These are phyloP conservation scores for Cajanus cajan DNA, from an alignment of 306 rosid genomes.

Conservation along the genomic window DNA sequence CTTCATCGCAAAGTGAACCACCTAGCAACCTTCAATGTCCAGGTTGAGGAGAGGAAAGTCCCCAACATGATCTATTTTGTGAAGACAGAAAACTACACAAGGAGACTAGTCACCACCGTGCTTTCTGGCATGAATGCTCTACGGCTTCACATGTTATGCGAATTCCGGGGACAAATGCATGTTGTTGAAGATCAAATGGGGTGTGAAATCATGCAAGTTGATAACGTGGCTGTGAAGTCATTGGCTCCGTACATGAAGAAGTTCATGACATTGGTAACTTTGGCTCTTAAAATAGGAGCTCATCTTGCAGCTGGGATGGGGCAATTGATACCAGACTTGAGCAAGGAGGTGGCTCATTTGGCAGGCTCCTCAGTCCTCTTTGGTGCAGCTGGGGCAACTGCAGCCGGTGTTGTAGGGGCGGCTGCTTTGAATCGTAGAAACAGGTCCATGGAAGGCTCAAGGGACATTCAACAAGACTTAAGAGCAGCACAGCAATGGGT, in stretches of 20 bases:
- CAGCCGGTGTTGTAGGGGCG: slow-evolving; percentile 64
- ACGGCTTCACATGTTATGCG: slow-evolving; percentile 88
- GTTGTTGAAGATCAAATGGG: slow-evolving; percentile 93
- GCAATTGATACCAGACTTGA: slow-evolving; percentile 88
- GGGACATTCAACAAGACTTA: slow-evolving; percentile 73
- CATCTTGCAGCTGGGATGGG: slow-evolving; percentile 94
- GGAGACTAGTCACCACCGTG: slow-evolving; percentile 74
- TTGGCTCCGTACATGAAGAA: slow-evolving; percentile 89
- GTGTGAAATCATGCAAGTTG: slow-evolving; percentile 90
- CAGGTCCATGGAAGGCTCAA: slow-evolving; percentile 49
- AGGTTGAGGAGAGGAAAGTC: slow-evolving; percentile 90
- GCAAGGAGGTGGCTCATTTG: slow-evolving; percentile 86
- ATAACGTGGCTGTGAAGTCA: slow-evolving; percentile 65
- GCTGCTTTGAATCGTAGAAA: slow-evolving; percentile 59
- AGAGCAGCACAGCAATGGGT: slow-evolving; percentile 92
- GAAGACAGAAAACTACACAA: slow-evolving; percentile 81
- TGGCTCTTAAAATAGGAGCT: slow-evolving; percentile 96
- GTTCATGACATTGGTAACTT: slow-evolving; percentile 83
- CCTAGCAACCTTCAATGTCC: slow-evolving; percentile 77
- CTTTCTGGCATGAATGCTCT: slow-evolving; percentile 86
- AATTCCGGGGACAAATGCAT: slow-evolving; percentile 85
- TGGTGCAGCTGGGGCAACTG: slow-evolving; percentile 73
- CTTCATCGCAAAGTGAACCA: slow-evolving; percentile 82
- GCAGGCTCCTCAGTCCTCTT: slow-evolving; percentile 64
- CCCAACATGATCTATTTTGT: slow-evolving; percentile 91